Evolutionary conservation across 208 protist species (phyloP), one percentile per base, ranked within the genome.

Genomic region (Trypanosoma mega): DNA sequence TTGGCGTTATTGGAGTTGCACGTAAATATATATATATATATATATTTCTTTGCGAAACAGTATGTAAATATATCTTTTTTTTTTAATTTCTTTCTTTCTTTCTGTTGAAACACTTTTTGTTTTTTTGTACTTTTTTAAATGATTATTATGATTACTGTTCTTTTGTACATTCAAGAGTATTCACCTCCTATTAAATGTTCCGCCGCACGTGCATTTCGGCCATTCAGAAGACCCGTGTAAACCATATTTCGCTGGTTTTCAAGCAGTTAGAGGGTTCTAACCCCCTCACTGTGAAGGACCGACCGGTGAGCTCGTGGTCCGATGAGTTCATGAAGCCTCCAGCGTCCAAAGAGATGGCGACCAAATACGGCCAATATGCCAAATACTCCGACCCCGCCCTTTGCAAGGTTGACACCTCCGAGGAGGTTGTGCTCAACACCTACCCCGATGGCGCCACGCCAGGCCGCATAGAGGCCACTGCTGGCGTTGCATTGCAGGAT

Each of bases 361-460:
- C 49, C 41, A 90, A 92, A 74, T 82, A 93, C 75, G 90, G 90
- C 29, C 82, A 68, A 47, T 90, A 90, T 60, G 90, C 86, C 56
- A 90, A 92, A 68, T 90, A 93, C 79, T 86, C 83, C 30, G 82
- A 92, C 63, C 87, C 87, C 34, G 84, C 84, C 9, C 69, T 93
- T 39, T 82, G 75, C 63, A 68, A 80, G 34, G 85, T 92, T 30
- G 83, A 96, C 56, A 85, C 73, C 12, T 84, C 77, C 20, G 76
- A 87, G 54, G 87, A 92, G 55, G 90, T 96, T n/a, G 81, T 90
- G 48, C 81, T 94, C 26, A 96, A 96, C 85, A 90, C 84, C 24
- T 96, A 96, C 73, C 90, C 90, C 4, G 78, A 92, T 0, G 90
- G 90, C 11, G 48, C 82, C 11, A 44, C 72, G 20, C 65, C 78